Evolutionary conservation across 768 basidiomycete species (phyloP).

Genomic region (Dentipellis sp.): DNA sequence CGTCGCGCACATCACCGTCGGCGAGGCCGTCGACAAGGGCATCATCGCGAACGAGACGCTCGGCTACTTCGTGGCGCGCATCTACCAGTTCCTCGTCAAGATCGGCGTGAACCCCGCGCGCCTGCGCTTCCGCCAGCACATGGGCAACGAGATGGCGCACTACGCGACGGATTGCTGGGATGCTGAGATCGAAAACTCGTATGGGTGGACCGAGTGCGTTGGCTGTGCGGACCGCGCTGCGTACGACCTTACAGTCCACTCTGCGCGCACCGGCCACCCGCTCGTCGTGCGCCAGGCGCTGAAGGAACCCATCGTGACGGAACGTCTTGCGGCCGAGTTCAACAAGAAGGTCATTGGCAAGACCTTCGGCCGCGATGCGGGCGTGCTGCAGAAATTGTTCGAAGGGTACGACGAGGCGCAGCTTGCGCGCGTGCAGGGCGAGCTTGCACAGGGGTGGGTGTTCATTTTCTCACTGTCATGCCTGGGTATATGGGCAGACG

Average conservation of each 20-base stretch:
- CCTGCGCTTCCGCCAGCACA: conserved; percentile 94
- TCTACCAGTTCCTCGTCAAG: conserved; percentile 80
- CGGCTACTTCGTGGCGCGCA: conserved; percentile 93
- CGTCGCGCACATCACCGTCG: conserved; percentile 60
- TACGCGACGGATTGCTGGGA: conserved; percentile 99
- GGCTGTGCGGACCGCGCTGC: conserved; percentile 98
- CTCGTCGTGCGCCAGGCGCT: conserved; percentile 82
- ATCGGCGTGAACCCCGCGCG: conserved; percentile 83
- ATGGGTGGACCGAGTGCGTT: conserved; percentile 97
- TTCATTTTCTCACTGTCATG: conserved; percentile 1
- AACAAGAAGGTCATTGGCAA: conserved; percentile 88
- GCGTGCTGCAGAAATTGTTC: conserved; percentile 50
- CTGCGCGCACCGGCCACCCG: conserved; percentile 72
- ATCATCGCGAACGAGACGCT: conserved; percentile 95
- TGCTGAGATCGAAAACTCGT: conserved; percentile 90
- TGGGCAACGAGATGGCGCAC: conserved; percentile 99
- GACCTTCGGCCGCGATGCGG: conserved; percentile 81
- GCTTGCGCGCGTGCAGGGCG: conserved; percentile 55
- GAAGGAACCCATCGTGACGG: conserved; percentile 75
- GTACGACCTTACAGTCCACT: conserved; percentile 90
- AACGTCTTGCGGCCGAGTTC: conserved; percentile 70
- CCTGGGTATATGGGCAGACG: conserved; percentile 6
- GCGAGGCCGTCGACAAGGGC: conserved; percentile 80
- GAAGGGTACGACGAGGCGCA: conserved; percentile 57
- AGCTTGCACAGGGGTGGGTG: conserved; percentile 66